Percentiles rank a stretch among this genome's conserved stretches.
Conservation (phyloP, 495 filamentous ascomycete species). For the Hypoxylon lienhwacheense region DNA sequence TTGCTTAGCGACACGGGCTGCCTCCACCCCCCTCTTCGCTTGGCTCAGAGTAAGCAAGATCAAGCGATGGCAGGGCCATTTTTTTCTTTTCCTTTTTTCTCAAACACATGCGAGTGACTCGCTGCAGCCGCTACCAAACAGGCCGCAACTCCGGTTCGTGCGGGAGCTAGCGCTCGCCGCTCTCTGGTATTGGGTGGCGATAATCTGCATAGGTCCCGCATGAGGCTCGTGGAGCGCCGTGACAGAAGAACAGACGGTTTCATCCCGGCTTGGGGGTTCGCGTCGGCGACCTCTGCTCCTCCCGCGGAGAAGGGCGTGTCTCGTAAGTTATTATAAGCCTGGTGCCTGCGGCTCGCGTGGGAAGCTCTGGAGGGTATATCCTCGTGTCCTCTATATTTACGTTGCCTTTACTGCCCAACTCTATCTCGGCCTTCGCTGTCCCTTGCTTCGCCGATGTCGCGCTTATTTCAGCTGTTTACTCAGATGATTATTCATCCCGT, state of each 20-base stretch:
- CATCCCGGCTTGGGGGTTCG: not conserved
- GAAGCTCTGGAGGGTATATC: too few relatives aligned
- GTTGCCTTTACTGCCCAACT: too few relatives aligned
- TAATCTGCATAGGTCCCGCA: not conserved
- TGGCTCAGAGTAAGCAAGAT: constrained; percentile 29
- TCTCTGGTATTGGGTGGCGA: constrained; percentile 4
- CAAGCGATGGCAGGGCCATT: constrained; percentile 8
- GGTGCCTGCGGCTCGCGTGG: too few relatives aligned
- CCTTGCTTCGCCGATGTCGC: too few relatives aligned
- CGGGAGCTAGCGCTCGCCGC: constrained; percentile 28
- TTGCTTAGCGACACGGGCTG: not conserved
- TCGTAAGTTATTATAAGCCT: constrained; percentile 4
- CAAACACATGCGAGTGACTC: constrained; percentile 15
- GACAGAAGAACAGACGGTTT: not conserved
- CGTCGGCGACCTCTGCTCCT: not conserved
- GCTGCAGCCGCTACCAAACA: constrained; percentile 12
- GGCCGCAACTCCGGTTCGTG: constrained; percentile 12
- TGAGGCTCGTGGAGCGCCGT: constrained; percentile 27
- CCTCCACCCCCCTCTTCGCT: constrained; percentile 9
- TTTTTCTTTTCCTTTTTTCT: too few relatives aligned
- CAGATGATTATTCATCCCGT: too few relatives aligned
- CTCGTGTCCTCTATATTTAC: too few relatives aligned
- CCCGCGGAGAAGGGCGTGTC: constrained; percentile 1
- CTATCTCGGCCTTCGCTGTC: too few relatives aligned
- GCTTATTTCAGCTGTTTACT: too few relatives aligned